phyloP scores from a whole-genome alignment of 2,329 filamentous ascomycete species.

The Monosporascus sp. region DNA sequence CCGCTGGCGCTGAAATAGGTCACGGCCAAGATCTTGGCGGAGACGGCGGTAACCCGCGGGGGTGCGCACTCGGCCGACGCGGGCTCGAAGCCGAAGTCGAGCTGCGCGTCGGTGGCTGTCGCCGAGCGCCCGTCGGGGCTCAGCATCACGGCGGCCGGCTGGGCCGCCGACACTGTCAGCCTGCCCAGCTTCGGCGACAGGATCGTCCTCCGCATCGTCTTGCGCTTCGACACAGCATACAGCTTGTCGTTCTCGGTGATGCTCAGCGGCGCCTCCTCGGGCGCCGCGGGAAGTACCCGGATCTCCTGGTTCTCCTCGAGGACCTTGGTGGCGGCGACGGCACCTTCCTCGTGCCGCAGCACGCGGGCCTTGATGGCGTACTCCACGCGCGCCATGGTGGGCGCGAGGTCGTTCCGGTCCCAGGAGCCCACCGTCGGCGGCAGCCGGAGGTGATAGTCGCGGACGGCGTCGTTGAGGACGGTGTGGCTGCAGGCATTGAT shows the following conservation, averaged over 20 bases:
- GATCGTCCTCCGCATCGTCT: slow-evolving; percentile 48
- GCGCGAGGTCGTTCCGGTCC: slow-evolving; percentile 50
- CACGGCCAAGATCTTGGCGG: slow-evolving; percentile 45
- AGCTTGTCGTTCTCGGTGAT: slow-evolving; percentile 41
- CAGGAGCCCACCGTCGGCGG: slow-evolving; percentile 49
- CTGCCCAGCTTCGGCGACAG: slow-evolving; percentile 46
- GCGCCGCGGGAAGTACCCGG: slow-evolving; percentile 46
- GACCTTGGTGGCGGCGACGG: slow-evolving; percentile 23
- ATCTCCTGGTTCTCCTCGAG: slow-evolving; percentile 40
- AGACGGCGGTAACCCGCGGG: slow-evolving; percentile 43
- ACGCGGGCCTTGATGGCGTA: slow-evolving; percentile 47
- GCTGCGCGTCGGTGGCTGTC: slow-evolving; percentile 35
- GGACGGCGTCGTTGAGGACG: slow-evolving; percentile 38
- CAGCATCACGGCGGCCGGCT: slow-evolving; percentile 45
- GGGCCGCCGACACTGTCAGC: slow-evolving; percentile 39
- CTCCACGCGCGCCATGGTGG: slow-evolving; percentile 49
- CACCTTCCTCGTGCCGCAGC: slow-evolving; percentile 26
- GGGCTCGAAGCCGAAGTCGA: slow-evolving; percentile 45
- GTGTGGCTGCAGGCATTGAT: slow-evolving; percentile 50
- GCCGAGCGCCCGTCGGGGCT: slow-evolving; percentile 42
- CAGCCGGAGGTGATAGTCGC: slow-evolving; percentile 47
- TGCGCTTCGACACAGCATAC: slow-evolving; percentile 46
- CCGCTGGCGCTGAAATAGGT: slow-evolving; percentile 47
- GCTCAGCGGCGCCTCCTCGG: slow-evolving; percentile 47
- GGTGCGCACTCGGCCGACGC: slow-evolving; percentile 35